phyloP scores from a whole-genome alignment of 2,329 filamentous ascomycete genomes.

The Aplosporella prunicola region DNA sequence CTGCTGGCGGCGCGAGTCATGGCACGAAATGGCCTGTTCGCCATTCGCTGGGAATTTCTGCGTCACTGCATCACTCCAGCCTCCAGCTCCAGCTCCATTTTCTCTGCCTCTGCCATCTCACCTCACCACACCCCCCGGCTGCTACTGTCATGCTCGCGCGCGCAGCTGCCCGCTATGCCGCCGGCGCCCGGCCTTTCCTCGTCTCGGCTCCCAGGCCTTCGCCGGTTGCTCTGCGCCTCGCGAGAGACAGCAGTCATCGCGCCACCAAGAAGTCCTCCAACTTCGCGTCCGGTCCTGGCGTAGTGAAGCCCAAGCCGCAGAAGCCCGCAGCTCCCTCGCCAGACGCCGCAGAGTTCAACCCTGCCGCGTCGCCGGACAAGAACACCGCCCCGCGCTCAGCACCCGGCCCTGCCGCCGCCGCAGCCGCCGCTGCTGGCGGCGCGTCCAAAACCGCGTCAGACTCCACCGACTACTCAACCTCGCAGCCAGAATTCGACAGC shows the following conservation, averaged over 20 bases:
- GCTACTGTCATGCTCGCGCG: slow-evolving; percentile 32
- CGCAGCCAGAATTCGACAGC: slow-evolving; percentile 29
- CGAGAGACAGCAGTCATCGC: slow-evolving; percentile 16
- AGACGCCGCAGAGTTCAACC: slow-evolving; percentile 29
- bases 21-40: slow-evolving; percentile 3
- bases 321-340: slow-evolving; percentile 20
- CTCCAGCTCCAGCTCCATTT: neutral
- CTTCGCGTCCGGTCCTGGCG: slow-evolving; percentile 15
- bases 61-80: slow-evolving; percentile 2
- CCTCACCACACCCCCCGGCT: slow-evolving; percentile 2
- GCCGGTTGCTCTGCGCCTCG: slow-evolving; percentile 20
- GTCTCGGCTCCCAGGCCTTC: slow-evolving; percentile 19
- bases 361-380: slow-evolving; percentile 17
- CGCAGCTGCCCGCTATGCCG: slow-evolving; percentile 24
- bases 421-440: neutral
- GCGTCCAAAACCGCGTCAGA: slow-evolving; percentile 9
- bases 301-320: neutral
- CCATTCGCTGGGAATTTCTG: slow-evolving; percentile 12
- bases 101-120: neutral
- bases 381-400: slow-evolving; percentile 21
- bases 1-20: slow-evolving; percentile 7
- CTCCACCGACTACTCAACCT: slow-evolving; percentile 16
- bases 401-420: slow-evolving; percentile 17
- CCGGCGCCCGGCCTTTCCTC: slow-evolving; percentile 19
- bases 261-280: slow-evolving; percentile 13